Conservation (phyloP, 2,329 filamentous ascomycete species). For the Trichoderma oligosporum region DNA sequence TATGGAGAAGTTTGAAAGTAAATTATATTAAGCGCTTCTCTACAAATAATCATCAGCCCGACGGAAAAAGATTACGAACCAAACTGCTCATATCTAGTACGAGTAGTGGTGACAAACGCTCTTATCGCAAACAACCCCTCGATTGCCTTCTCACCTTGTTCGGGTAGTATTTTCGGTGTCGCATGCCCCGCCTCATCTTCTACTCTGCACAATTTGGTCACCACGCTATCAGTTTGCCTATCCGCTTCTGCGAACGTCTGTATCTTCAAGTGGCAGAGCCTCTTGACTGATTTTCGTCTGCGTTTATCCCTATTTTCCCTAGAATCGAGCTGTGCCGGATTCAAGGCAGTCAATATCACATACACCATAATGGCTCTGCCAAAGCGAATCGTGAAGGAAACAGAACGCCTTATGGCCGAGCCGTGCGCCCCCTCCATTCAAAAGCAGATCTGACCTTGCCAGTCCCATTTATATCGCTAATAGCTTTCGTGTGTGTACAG, state of each 20-base stretch:
- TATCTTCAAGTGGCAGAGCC: background rate
- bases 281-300: background rate
- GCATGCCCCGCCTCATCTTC: slow-evolving; percentile 23
- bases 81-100: no score
- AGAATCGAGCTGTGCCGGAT: background rate
- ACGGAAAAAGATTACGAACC: no score
- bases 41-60: no score
- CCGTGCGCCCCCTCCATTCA: slow-evolving; percentile 60
- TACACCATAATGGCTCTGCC: slow-evolving; percentile 64
- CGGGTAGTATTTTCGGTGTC: slow-evolving; percentile 6
- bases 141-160: background rate
- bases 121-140: slow-evolving; percentile 16
- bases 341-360: background rate
- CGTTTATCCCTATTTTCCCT: background rate
- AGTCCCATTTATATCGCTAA: slow-evolving; percentile 19
- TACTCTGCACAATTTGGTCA: slow-evolving; percentile 13
- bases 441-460: slow-evolving; percentile 19
- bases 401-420: slow-evolving; percentile 92
- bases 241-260: background rate
- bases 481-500: slow-evolving; percentile 46
- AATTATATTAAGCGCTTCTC: no score
- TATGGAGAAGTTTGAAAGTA: no score
- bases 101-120: no score
- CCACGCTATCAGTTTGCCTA: background rate
- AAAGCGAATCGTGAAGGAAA: slow-evolving; percentile 98